Percentiles rank a stretch among this genome's conserved stretches.
Evolutionary conservation across 129 eudicot species (phyloP).

Genomic region (Ambrosia artemisiifolia): DNA sequence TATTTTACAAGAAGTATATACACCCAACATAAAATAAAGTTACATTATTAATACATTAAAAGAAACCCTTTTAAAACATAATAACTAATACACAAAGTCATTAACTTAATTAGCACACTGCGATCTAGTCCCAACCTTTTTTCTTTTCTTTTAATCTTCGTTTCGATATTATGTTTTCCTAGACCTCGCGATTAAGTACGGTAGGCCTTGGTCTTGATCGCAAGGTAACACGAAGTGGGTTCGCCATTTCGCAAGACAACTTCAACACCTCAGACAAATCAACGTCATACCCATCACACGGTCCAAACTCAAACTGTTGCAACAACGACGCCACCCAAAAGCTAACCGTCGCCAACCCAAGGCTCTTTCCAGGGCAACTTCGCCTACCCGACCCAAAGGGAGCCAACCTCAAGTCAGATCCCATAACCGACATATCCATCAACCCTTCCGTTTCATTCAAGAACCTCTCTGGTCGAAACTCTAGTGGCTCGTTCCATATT

Average conservation of each 20-base stretch:
- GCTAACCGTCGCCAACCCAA: slow-evolving; percentile 66
- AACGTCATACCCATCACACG: slow-evolving; percentile 19
- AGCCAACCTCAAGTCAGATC: slow-evolving; percentile 79
- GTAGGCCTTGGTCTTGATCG: slow-evolving; percentile 37
- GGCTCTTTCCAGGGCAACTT: slow-evolving; percentile 75
- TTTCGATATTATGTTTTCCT: background rate
- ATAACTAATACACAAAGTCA: background rate
- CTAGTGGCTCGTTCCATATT: slow-evolving; percentile 65
- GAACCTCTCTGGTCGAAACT: slow-evolving; percentile 76
- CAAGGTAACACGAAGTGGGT: slow-evolving; percentile 52
- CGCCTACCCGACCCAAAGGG: slow-evolving; percentile 93
- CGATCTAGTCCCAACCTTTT: background rate
- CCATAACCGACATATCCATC: slow-evolving; percentile 56
- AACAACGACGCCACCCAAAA: slow-evolving; percentile 79
- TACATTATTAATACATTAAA: background rate
- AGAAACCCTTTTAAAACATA: background rate
- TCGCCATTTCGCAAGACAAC: slow-evolving; percentile 87
- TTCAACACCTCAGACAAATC: slow-evolving; percentile 63
- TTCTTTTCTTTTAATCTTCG: background rate
- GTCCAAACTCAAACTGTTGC: slow-evolving; percentile 58
- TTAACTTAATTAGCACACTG: background rate
- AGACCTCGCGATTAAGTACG: background rate
- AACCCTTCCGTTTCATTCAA: slow-evolving; percentile 1
- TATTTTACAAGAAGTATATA: slow-evolving; percentile 2
- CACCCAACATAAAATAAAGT: background rate